Conservation (phyloP, 2,329 filamentous ascomycete species). For the Blastomyces gilchristii region DNA sequence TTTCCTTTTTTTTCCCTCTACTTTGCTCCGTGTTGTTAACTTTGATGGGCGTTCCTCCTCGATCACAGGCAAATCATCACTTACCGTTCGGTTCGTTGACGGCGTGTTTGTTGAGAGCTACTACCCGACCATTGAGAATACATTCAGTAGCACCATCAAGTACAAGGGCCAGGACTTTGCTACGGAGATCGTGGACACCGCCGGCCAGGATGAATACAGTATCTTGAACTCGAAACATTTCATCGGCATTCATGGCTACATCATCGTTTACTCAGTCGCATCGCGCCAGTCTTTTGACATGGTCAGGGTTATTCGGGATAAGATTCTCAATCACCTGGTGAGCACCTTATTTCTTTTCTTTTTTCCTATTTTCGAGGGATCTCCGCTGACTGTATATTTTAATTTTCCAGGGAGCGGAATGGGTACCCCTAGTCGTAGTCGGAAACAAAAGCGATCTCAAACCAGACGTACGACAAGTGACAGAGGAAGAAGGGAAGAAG, state of each 20-base stretch:
- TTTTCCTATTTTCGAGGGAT: neutral
- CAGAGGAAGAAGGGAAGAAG: constrained; percentile 71
- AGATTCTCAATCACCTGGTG: constrained; percentile 93
- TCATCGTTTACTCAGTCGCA: constrained; percentile 96
- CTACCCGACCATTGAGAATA: constrained; percentile 98
- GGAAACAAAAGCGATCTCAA: constrained; percentile 95
- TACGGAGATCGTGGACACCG: constrained; percentile 96
- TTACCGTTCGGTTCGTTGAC: constrained; percentile 94
- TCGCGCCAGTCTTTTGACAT: constrained; percentile 94
- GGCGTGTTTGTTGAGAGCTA: constrained; percentile 98
- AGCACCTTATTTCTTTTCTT: constrained; percentile 22
- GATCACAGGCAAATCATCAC: constrained; percentile 77
- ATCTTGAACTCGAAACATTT: constrained; percentile 98
- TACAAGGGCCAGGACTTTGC: constrained; percentile 87
- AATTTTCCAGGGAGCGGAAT: constrained; percentile 65
- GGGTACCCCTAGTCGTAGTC: constrained; percentile 86
- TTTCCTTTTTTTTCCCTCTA: no score
- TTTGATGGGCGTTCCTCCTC: neutral
- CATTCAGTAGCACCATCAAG: constrained; percentile 90
- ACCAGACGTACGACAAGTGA: constrained; percentile 86
- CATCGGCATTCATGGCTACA: constrained; percentile 97
- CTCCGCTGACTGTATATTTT: neutral
- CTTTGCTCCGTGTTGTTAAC: neutral
- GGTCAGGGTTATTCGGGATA: constrained; percentile 90
- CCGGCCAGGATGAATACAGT: constrained; percentile 97